These are phyloP conservation scores for Aureobasidium melanogenum DNA, from an alignment of 2,329 filamentous ascomycete species.

Conservation along the genomic window DNA sequence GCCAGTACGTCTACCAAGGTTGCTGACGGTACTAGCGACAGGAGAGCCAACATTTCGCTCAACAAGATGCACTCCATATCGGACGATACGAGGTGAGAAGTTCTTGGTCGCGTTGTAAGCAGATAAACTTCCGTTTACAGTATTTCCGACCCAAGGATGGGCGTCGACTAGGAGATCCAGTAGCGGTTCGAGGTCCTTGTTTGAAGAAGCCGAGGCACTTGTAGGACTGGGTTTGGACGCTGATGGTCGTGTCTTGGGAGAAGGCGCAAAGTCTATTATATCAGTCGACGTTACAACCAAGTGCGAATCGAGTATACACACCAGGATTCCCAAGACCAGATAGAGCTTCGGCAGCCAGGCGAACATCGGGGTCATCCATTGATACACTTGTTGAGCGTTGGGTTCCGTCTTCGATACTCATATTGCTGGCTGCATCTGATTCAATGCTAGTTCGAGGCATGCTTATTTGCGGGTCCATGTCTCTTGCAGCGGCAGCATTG, in stretches of 20 bases:
- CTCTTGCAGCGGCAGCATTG: constrained; percentile 21
- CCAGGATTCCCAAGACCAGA: constrained; percentile 41
- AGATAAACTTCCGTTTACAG: constrained; percentile 66
- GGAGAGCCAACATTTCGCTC: constrained; percentile 77
- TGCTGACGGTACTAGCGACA: constrained; percentile 77
- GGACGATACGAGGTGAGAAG: constrained; percentile 77
- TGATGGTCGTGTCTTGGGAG: constrained; percentile 25
- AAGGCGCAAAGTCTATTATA: constrained; percentile 34
- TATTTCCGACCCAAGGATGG: constrained; percentile 76
- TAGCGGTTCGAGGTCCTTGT: constrained; percentile 63
- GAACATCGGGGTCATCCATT: constrained; percentile 40
- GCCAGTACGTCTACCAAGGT: constrained; percentile 74
- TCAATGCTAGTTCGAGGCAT: constrained; percentile 23
- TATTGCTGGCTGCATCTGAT: constrained; percentile 34
- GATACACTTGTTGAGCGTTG: constrained; percentile 34
- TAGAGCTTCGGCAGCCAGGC: constrained; percentile 42
- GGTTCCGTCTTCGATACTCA: constrained; percentile 31
- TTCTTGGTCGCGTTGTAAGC: constrained; percentile 84
- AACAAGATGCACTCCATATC: constrained; percentile 81
- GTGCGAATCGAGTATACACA: constrained; percentile 20
- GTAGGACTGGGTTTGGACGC: constrained; percentile 19
- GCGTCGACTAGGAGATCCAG: constrained; percentile 79
- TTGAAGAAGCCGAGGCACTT: constrained; percentile 21
- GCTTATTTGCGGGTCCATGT: constrained; percentile 13
- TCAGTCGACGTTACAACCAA: constrained; percentile 6